Evolutionary conservation across 2,329 filamentous ascomycete genomes (phyloP).

Genomic region (Aspergillus neoniger): DNA sequence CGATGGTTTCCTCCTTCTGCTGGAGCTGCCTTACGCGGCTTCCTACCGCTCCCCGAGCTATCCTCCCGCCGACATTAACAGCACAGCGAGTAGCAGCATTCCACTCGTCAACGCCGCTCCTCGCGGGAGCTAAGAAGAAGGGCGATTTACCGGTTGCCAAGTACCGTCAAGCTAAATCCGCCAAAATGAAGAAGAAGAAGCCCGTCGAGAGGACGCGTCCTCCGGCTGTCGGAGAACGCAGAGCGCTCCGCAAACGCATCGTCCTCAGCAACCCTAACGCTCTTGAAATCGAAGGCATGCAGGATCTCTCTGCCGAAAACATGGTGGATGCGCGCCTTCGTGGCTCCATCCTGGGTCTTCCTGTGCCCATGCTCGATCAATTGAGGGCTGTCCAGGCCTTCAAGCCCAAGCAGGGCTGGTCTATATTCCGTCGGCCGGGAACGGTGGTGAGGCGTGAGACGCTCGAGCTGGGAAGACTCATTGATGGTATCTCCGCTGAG

Average conservation of each 20-base stretch:
- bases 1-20: constrained; percentile 61
- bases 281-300: constrained; percentile 69
- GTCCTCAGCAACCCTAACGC: constrained; percentile 94
- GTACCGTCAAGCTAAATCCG: constrained; percentile 42
- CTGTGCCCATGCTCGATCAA: constrained; percentile 71
- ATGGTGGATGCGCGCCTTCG: constrained; percentile 58
- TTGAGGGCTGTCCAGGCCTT: constrained; percentile 85
- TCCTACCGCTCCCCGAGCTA: constrained; percentile 42
- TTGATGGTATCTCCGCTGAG: constrained; percentile 57
- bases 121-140: constrained; percentile 51
- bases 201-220: constrained; percentile 53
- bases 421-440: constrained; percentile 78
- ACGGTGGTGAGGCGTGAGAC: constrained; percentile 77
- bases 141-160: constrained; percentile 27
- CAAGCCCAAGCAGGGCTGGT: constrained; percentile 86
- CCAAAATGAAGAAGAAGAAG: constrained; percentile 50
- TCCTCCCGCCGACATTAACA: constrained; percentile 45
- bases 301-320: constrained; percentile 59
- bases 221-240: constrained; percentile 76
- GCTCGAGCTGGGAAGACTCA: constrained; percentile 65
- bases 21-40: constrained; percentile 60
- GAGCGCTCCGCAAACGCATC: constrained; percentile 82
- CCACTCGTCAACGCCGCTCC: constrained; percentile 46
- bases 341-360: constrained; percentile 70
- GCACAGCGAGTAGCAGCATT: constrained; percentile 50